A percentile compares a stretch with the other conserved stretches of the same genome.
Conservation (phyloP, 2,329 filamentous ascomycete species). For the Mycosphaerella arachidis region DNA sequence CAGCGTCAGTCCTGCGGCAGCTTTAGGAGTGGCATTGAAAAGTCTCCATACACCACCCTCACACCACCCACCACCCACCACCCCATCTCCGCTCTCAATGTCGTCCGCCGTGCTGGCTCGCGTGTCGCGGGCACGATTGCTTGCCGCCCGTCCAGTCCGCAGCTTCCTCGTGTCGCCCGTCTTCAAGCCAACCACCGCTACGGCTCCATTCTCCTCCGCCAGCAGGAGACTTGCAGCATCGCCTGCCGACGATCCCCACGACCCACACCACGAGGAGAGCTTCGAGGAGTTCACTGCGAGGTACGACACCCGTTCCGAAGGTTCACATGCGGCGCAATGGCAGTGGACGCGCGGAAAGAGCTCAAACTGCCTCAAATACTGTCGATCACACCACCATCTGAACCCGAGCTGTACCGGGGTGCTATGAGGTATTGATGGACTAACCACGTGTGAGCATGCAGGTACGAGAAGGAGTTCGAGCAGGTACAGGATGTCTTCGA, state of each 20-base stretch:
- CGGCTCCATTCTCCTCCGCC: slow-evolving; percentile 47
- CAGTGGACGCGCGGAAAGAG: slow-evolving; percentile 15
- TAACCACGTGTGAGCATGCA: slow-evolving; percentile 40
- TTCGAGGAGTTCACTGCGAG: slow-evolving; percentile 98
- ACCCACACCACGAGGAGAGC: slow-evolving; percentile 82
- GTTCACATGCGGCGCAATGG: slow-evolving; percentile 12
- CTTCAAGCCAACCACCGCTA: slow-evolving; percentile 26
- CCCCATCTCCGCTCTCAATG: slow-evolving; percentile 23
- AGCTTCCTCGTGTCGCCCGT: slow-evolving; percentile 23
- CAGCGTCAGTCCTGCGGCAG: neutral
- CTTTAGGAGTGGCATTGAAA: neutral
- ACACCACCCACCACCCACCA: slow-evolving; percentile 12
- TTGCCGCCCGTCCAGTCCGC: slow-evolving; percentile 22
- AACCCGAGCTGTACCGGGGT: neutral
- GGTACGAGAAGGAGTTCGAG: slow-evolving; percentile 99
- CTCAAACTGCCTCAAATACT: slow-evolving; percentile 28
- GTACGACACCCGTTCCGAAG: slow-evolving; percentile 51
- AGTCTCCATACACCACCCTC: neutral
- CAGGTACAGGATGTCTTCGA: slow-evolving; percentile 97
- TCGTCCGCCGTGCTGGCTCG: slow-evolving; percentile 29
- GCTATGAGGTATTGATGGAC: neutral
- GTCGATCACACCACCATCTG: slow-evolving; percentile 10
- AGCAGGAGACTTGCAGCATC: slow-evolving; percentile 35
- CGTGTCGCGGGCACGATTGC: slow-evolving; percentile 22
- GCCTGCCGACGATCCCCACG: slow-evolving; percentile 34